Evolutionary conservation across 192 early-diverging fungal species (phyloP).

Genomic region (Coemansia sp.): DNA sequence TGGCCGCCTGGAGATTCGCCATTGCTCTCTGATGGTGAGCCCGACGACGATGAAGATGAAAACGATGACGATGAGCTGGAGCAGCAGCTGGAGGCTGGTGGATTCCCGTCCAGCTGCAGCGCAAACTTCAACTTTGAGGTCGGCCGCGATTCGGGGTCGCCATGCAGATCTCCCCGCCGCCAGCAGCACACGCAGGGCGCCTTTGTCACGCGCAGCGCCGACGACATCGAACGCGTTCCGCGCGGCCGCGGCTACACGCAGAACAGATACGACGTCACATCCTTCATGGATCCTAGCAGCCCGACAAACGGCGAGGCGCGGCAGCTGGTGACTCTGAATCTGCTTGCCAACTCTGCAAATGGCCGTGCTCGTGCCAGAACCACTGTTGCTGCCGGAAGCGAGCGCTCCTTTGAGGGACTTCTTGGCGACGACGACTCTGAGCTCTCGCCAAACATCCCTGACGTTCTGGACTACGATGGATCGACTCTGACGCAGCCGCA

Average conservation of each 20-base stretch:
- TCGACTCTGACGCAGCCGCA: conserved; percentile 49
- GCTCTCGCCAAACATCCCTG: conserved; percentile 14
- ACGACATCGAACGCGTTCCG: conserved; percentile 14
- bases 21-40: conserved; percentile 17
- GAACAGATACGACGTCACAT: conserved; percentile 9
- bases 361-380: conserved; percentile 23
- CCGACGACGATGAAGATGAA: conserved; percentile 6
- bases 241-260: neutral
- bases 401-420: neutral
- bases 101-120: conserved; percentile 51
- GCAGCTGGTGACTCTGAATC: conserved; percentile 29
- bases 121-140: conserved; percentile 45
- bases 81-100: conserved; percentile 19
- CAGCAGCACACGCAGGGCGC: conserved; percentile 20
- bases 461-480: conserved; percentile 42
- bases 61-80: conserved; percentile 21
- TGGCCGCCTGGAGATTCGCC: conserved; percentile 42
- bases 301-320: conserved; percentile 21
- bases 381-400: conserved; percentile 8
- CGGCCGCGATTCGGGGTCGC: conserved; percentile 15
- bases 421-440: conserved; percentile 6
- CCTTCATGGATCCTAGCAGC: conserved; percentile 47
- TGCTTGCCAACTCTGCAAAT: conserved; percentile 24
- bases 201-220: conserved; percentile 17
- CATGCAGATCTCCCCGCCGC: conserved; percentile 29